These are phyloP conservation scores for Leccinum fibrillosum DNA, from an alignment of 768 basidiomycete genomes.

Conservation along the genomic window DNA sequence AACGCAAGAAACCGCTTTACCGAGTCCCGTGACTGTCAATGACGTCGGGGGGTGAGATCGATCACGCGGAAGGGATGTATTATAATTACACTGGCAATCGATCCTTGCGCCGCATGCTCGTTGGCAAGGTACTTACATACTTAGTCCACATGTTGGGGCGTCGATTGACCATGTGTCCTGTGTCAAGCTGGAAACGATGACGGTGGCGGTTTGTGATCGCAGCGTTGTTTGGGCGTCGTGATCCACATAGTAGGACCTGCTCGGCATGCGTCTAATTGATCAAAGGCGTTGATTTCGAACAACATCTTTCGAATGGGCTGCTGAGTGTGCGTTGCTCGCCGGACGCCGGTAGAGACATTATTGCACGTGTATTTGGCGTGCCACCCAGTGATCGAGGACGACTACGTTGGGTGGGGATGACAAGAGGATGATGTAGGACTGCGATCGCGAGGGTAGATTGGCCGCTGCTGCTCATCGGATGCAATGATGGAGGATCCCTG, in stretches of 20 bases:
- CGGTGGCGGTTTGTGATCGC: not conserved
- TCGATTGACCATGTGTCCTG: not conserved
- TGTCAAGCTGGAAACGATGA: not conserved
- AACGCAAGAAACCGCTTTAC: not conserved
- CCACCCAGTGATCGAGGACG: not conserved
- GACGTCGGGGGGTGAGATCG: conserved; percentile 9
- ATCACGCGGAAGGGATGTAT: not conserved
- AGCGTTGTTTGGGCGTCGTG: not conserved
- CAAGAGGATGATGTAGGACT: not conserved
- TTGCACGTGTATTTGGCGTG: not conserved
- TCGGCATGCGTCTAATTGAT: not conserved
- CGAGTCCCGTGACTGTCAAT: conserved; percentile 2
- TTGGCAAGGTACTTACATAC: not conserved
- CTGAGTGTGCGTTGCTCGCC: not conserved
- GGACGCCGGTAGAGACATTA: not conserved
- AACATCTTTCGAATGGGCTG: not conserved
- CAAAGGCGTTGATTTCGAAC: not conserved
- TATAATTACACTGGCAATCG: not conserved
- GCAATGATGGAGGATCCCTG: not conserved
- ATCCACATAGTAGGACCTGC: not conserved
- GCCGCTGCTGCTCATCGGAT: not conserved
- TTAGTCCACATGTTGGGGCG: not conserved
- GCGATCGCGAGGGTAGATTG: not conserved
- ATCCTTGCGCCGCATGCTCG: not conserved
- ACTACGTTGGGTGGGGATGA: not conserved